Conservation (phyloP, 1,284 basidiomycete genomes). For the Cutaneotrichosporon mucoides region DNA sequence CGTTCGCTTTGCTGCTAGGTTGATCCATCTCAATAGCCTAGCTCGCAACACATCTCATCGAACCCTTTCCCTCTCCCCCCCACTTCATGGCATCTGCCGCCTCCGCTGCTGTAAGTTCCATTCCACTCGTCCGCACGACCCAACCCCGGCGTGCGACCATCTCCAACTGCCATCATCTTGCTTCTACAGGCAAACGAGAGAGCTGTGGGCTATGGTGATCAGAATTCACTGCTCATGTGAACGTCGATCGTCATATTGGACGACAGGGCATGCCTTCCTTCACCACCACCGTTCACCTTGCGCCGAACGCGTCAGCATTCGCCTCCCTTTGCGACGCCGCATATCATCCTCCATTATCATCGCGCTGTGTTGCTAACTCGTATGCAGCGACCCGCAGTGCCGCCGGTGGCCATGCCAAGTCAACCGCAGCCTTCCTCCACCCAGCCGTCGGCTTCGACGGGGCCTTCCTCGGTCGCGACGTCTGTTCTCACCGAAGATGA, state of each 20-base stretch:
- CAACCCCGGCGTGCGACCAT: neutral
- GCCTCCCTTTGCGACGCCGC: neutral
- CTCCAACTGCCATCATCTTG: neutral
- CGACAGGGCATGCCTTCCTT: neutral
- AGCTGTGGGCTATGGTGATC: no score
- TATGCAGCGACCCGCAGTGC: conserved; percentile 1
- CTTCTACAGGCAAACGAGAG: no score
- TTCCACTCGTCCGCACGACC: neutral
- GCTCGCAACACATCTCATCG: neutral
- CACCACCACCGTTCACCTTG: neutral
- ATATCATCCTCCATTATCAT: neutral
- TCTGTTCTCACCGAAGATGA: conserved; percentile 51
- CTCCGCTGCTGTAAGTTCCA: neutral
- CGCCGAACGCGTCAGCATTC: neutral
- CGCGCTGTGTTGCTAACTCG: neutral
- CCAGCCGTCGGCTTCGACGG: conserved; percentile 21
- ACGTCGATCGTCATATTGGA: neutral
- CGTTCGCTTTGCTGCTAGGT: neutral
- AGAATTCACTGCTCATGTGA: conserved; percentile 7
- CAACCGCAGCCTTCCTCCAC: conserved; percentile 11
- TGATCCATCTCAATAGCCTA: neutral
- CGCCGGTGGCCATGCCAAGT: conserved; percentile 14
- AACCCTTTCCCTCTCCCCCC: neutral
- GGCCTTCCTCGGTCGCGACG: conserved; percentile 34
- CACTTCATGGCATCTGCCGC: neutral